These are phyloP conservation scores for Blumeria hordei DNA, from an alignment of 2,329 filamentous ascomycete species.

Conservation along the genomic window DNA sequence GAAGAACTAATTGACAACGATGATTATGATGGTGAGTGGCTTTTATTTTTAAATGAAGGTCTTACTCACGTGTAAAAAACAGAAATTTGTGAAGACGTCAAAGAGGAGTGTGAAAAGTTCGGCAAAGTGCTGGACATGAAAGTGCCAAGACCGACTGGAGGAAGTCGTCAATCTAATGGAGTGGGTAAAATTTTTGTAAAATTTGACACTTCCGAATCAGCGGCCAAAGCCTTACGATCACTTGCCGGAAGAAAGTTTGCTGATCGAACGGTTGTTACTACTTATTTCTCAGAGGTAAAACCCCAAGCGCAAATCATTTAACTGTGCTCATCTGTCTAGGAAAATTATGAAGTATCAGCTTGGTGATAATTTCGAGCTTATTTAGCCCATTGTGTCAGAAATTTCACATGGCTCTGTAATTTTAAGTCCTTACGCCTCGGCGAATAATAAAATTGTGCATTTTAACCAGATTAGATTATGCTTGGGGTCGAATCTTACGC, in stretches of 20 bases:
- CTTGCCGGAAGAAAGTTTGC: conserved; percentile 90
- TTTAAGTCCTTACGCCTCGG: neutral
- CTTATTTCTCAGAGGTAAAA: conserved; percentile 77
- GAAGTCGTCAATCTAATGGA: conserved; percentile 60
- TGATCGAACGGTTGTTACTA: conserved; percentile 85
- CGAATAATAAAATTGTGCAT: no score
- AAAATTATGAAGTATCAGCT: conserved; percentile 53
- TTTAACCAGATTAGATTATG: no score
- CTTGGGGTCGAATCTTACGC: no score
- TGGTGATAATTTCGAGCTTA: conserved; percentile 10
- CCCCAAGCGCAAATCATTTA: neutral
- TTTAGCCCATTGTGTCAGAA: neutral
- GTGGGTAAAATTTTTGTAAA: conserved; percentile 98
- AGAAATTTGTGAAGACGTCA: conserved; percentile 95
- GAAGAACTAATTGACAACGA: conserved; percentile 87
- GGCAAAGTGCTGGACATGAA: conserved; percentile 73
- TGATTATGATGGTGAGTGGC: conserved; percentile 63
- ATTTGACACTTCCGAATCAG: conserved; percentile 54
- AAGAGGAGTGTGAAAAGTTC: conserved; percentile 81
- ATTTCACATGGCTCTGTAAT: neutral
- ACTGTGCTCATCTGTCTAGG: conserved; percentile 25
- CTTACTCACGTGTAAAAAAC: conserved; percentile 3
- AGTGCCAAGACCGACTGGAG: conserved; percentile 66
- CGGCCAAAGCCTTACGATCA: conserved; percentile 66
- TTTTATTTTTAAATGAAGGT: neutral